Conservation (phyloP, 495 filamentous ascomycete species). For the Rostrohypoxylon terebratum region DNA sequence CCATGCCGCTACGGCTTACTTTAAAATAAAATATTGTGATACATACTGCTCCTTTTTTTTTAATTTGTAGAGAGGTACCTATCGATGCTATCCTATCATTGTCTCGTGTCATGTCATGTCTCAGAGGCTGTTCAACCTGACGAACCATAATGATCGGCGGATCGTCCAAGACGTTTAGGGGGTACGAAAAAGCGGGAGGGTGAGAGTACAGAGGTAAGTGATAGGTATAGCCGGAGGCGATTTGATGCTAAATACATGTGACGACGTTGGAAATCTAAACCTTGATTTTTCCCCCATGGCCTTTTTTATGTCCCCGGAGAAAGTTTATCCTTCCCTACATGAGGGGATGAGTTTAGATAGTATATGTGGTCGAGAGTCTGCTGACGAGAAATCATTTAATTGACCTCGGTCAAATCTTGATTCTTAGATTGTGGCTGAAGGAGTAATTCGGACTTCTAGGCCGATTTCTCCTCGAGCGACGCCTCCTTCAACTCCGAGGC, state of each 20-base stretch:
- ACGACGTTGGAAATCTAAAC: constrained; percentile 12
- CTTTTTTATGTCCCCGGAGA: constrained; percentile 12
- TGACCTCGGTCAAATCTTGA: constrained; percentile 4
- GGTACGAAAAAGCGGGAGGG: not conserved
- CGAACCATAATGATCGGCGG: not conserved
- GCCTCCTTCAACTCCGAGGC: constrained; percentile 75
- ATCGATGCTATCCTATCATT: constrained; percentile 1
- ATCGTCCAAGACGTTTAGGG: constrained; percentile 6
- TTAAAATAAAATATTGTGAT: not conserved
- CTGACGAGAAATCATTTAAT: constrained; percentile 12
- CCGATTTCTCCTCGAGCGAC: constrained; percentile 74
- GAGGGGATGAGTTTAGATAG: not conserved
- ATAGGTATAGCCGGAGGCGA: constrained; percentile 7
- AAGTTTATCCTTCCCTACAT: constrained; percentile 10
- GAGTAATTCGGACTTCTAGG: constrained; percentile 56
- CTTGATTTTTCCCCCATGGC: constrained; percentile 12
- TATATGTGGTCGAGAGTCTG: constrained; percentile 13
- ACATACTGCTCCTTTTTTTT: not conserved
- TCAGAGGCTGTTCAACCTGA: not conserved
- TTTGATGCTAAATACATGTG: constrained; percentile 26
- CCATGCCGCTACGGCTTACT: constrained; percentile 11
- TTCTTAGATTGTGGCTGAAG: constrained; percentile 37
- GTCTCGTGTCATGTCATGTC: not conserved
- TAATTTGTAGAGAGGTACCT: not conserved
- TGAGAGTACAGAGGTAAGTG: constrained; percentile 8